Conservation (phyloP, 192 early-diverging fungal genomes). For the Backusella circina region DNA sequence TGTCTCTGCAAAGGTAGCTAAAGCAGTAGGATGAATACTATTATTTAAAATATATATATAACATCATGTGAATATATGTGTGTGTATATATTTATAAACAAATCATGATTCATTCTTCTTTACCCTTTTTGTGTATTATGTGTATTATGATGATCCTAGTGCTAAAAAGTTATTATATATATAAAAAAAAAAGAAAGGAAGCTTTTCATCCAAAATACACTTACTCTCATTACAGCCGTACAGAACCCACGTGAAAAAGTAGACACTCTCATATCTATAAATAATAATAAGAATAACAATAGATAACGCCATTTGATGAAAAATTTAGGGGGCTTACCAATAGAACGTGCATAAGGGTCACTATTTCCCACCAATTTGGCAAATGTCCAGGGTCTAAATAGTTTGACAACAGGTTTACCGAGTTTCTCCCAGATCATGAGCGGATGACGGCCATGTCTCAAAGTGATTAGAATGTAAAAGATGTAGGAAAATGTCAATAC, state of each 20-base stretch:
- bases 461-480: conserved; percentile 22
- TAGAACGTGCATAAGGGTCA: conserved; percentile 48
- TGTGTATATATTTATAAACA: no score
- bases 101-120: not conserved
- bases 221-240: conserved; percentile 53
- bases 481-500: conserved; percentile 22
- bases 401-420: conserved; percentile 42
- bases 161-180: not conserved
- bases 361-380: conserved; percentile 38
- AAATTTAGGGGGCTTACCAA: conserved; percentile 26
- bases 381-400: conserved; percentile 46
- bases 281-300: conserved; percentile 3
- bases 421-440: conserved; percentile 48
- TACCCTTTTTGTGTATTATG: conserved; percentile 47
- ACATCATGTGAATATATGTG: not conserved
- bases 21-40: conserved; percentile 48
- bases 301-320: conserved; percentile 2
- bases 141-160: conserved; percentile 47
- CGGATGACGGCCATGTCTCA: conserved; percentile 30
- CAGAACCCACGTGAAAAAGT: conserved; percentile 51
- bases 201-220: not conserved
- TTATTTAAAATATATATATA: not conserved
- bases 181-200: not conserved
- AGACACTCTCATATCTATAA: conserved; percentile 47
- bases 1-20: conserved; percentile 56